Percentiles rank a stretch among this genome's conserved stretches.
Conservation (phyloP, 345 rosid species). For the Rhodomyrtus tomentosa region DNA sequence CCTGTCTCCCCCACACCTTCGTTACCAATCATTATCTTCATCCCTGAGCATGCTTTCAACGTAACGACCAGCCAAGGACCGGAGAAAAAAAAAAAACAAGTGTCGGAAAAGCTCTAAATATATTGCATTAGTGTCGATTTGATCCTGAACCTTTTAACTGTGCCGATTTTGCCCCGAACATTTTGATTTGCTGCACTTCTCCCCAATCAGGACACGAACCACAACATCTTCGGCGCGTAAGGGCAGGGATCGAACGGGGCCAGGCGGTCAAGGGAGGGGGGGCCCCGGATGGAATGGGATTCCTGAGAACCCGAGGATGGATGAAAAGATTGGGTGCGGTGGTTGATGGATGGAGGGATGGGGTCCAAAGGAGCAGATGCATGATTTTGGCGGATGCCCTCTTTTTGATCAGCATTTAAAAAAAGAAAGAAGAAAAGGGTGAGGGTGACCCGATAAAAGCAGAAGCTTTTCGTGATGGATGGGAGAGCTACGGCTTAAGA, state of each 20-base stretch:
- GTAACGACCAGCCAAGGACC: background rate
- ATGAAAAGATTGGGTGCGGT: background rate
- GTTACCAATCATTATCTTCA: background rate
- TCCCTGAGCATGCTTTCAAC: background rate
- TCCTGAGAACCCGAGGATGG: background rate
- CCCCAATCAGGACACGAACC: background rate
- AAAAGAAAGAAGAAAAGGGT: too few relatives aligned
- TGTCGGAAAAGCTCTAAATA: too few relatives aligned
- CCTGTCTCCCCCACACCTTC: background rate
- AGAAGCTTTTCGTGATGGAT: too few relatives aligned
- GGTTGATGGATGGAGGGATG: background rate
- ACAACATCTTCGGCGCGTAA: background rate
- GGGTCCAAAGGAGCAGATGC: background rate
- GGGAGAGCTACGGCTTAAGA: too few relatives aligned
- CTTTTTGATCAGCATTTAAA: background rate
- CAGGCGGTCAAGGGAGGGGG: background rate
- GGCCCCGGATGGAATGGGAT: background rate
- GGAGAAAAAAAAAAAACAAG: too few relatives aligned
- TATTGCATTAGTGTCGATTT: too few relatives aligned
- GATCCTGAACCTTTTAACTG: too few relatives aligned
- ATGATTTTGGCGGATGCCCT: background rate
- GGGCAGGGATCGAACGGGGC: background rate
- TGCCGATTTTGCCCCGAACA: too few relatives aligned
- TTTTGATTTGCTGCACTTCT: too few relatives aligned
- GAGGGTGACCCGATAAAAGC: too few relatives aligned